phyloP scores from a whole-genome alignment of 257 asterid species.

The Cruciata laevipes region DNA sequence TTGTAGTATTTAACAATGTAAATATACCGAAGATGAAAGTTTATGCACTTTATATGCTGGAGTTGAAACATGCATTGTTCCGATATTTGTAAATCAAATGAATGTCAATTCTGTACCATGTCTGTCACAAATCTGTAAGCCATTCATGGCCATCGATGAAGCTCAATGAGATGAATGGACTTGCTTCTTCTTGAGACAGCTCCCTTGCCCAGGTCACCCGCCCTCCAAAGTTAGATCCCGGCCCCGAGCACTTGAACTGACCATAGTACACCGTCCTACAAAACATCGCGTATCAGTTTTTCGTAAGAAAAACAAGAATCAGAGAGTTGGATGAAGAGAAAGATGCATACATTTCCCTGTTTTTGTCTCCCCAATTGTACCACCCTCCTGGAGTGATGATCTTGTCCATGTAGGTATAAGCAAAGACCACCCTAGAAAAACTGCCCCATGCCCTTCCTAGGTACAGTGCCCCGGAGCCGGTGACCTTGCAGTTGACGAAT shows the following conservation, averaged over 20 bases:
- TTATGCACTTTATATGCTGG: neutral
- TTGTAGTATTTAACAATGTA: neutral
- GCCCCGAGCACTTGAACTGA: constrained; percentile 89
- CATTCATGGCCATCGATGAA: constrained; percentile 87
- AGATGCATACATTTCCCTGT: constrained; percentile 62
- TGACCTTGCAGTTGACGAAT: constrained; percentile 67
- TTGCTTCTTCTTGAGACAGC: constrained; percentile 65
- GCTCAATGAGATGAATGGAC: constrained; percentile 70
- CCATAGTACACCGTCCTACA: constrained; percentile 89
- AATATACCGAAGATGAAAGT: neutral
- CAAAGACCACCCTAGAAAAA: constrained; percentile 82
- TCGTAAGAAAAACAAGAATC: neutral
- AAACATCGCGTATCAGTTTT: neutral
- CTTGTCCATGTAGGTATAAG: constrained; percentile 84
- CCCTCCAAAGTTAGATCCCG: constrained; percentile 67
- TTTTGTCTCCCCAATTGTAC: constrained; percentile 92
- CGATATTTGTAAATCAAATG: neutral
- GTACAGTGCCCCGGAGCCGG: constrained; percentile 80
- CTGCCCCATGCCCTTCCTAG: constrained; percentile 97
- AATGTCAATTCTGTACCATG: neutral
- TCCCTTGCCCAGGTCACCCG: constrained; percentile 89
- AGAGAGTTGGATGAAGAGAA: neutral
- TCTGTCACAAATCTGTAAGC: constrained; percentile 38
- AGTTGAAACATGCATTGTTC: neutral
- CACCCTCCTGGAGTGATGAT: constrained; percentile 78